phyloP scores from a whole-genome alignment of 2,329 filamentous ascomycete genomes.

The Clarireedia sp. region DNA sequence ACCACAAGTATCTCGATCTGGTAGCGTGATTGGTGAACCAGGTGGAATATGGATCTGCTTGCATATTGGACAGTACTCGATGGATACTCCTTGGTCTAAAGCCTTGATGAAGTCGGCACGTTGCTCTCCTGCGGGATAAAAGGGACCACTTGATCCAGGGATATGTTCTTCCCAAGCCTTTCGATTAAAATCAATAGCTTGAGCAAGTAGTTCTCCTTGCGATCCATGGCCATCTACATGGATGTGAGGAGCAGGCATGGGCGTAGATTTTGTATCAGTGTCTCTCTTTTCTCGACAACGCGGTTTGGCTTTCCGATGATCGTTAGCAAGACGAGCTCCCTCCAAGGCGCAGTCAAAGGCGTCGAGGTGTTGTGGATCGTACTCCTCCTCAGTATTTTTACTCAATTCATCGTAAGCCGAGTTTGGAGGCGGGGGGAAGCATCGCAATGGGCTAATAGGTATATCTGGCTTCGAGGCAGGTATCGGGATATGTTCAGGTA shows the following conservation, averaged over 20 bases:
- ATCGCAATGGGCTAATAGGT: neutral
- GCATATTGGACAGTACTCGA: constrained; percentile 22
- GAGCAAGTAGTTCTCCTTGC: neutral
- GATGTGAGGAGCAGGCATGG: no score
- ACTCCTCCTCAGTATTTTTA: neutral
- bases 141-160: constrained; percentile 6
- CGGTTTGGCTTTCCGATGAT: neutral
- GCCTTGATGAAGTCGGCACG: constrained; percentile 8
- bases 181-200: constrained; percentile 5
- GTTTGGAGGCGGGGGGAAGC: neutral
- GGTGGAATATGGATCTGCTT: constrained; percentile 21
- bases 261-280: no score
- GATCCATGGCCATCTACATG: neutral
- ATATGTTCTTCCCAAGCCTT: neutral
- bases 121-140: constrained; percentile 5
- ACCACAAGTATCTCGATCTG: constrained; percentile 22
- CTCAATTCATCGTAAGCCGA: neutral
- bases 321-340: constrained; percentile 2
- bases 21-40: constrained; percentile 18
- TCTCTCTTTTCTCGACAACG: neutral
- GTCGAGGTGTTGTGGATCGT: neutral
- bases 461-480: neutral
- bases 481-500: neutral
- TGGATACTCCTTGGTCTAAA: constrained; percentile 9
- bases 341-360: constrained; percentile 2